Evolutionary conservation across 148 eudicot genomes (phyloP).

Genomic region (Nepenthes mirabilis): DNA sequence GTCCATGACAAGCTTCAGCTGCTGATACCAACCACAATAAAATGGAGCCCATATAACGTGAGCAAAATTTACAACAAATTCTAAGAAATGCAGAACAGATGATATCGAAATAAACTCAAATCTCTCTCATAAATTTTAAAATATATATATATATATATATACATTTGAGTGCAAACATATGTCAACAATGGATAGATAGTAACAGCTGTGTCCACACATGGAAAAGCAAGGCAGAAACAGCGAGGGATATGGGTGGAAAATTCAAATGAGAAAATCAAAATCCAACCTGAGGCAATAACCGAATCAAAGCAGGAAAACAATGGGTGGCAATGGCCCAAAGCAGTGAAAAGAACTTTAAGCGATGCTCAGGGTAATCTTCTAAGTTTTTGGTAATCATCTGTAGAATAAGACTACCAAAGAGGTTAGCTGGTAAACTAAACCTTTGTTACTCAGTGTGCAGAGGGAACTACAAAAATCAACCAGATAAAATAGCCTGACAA

Average conservation of each 20-base stretch:
- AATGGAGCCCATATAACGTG: too few species aligned
- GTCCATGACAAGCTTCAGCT: constrained; percentile 96
- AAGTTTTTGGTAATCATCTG: constrained; percentile 99
- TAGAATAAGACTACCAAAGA: constrained; percentile 2
- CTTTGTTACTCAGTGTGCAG: not conserved
- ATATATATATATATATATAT: too few species aligned
- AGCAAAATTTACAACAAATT: not conserved
- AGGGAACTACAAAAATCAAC: not conserved
- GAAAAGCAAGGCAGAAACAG: too few species aligned
- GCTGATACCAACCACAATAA: constrained; percentile 28
- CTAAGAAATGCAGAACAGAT: constrained; percentile 1
- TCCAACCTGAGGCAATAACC: constrained; percentile 69
- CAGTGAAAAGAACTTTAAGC: constrained; percentile 90
- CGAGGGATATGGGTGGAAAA: too few species aligned
- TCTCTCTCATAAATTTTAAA: too few species aligned
- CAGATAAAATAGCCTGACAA: too few species aligned
- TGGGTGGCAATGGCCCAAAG: constrained; percentile 90
- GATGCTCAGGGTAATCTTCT: constrained; percentile 99
- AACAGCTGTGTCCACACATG: too few species aligned
- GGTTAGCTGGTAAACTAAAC: constrained; percentile 6
- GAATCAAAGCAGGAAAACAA: constrained; percentile 88
- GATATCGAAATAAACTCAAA: not conserved
- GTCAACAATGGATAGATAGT: too few species aligned
- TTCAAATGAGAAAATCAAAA: not conserved
- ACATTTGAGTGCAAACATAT: too few species aligned